A percentile compares a stretch with the other conserved stretches of the same genome.
phyloP scores from a whole-genome alignment of 148 eudicot species.

The Camellia lanceoleosa region DNA sequence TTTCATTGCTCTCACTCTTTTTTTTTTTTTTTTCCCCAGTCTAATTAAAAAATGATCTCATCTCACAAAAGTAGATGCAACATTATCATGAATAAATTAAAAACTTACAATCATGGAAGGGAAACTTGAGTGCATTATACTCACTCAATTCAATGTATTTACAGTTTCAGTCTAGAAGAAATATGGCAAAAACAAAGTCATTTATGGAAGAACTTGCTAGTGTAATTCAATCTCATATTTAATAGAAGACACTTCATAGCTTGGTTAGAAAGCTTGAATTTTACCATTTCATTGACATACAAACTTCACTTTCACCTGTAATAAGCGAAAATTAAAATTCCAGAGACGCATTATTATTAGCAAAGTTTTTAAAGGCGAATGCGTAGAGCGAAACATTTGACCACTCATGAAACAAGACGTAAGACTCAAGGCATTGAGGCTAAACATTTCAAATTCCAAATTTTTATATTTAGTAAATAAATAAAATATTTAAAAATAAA shows the following conservation, averaged over 20 bases:
- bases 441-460: too few species aligned
- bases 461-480: too few species aligned
- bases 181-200: conserved; percentile 9
- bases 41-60: too few species aligned
- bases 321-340: background rate
- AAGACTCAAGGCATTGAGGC: too few species aligned
- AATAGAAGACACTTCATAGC: background rate
- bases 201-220: background rate
- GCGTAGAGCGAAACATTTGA: too few species aligned
- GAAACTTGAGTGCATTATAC: background rate
- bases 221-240: background rate
- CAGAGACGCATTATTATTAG: background rate
- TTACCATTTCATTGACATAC: background rate
- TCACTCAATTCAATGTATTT: background rate
- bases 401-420: too few species aligned
- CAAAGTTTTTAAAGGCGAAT: too few species aligned
- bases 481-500: too few species aligned
- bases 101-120: background rate
- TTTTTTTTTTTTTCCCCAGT: background rate
- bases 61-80: background rate
- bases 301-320: background rate
- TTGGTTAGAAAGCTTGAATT: background rate
- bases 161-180: background rate
- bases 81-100: background rate
- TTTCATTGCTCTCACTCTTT: background rate